Evolutionary conservation across 169 alveolate genomes (phyloP), one percentile per base, ranked within the genome.

Genomic region (Prorocentrum cordatum): DNA sequence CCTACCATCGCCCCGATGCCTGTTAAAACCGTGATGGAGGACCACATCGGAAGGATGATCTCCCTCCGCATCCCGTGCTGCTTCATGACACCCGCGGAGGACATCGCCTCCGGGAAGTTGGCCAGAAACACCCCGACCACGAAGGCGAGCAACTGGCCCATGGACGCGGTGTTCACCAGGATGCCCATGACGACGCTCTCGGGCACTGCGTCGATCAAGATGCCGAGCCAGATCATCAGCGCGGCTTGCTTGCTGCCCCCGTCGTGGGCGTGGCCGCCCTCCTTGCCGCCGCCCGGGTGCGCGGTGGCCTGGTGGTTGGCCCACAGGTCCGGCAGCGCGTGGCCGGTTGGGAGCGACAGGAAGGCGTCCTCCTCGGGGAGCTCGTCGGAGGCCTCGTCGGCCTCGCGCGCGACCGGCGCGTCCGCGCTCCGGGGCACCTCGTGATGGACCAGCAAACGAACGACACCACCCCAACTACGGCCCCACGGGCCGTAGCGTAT

Each of bases 71-170:
- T 27, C n/a, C 82, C 82, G 32, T n/a, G 3, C 16, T 26, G 24
- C 36, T 36, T 42, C 82, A 70, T 70, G 62, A 36, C 38, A 7
- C 42, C 82, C 6, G 61, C 14, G 29, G 82, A 70, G 36, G 62
- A 36, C 82, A 70, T 35, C 20, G 82, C 82, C 82, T 70, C 82
- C 27, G 82, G 82, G 26, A 70, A 36, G 61, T 70, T 70, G 61
- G 82, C 35, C 82, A 70, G 42, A n/a, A 70, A 70, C 24, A 70
- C 82, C 2, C 82, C 82, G 36, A 66, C 18, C 50, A 66, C 50
- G 31, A 66, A 66, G n/a, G 75, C n/a, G 3, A 66, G 32, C 31
- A 66, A 27, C 29, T 47, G n/a, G 12, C 47, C 36, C 75, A 66
- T n/a, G 7, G 50, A 6, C 29, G 31, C 32, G 54, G 50, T 66